Evolutionary conservation across 1,139 yeast genomes (phyloP), one percentile per base, ranked within the genome.

Genomic region (Chernovozyma sophiae-reginae): DNA sequence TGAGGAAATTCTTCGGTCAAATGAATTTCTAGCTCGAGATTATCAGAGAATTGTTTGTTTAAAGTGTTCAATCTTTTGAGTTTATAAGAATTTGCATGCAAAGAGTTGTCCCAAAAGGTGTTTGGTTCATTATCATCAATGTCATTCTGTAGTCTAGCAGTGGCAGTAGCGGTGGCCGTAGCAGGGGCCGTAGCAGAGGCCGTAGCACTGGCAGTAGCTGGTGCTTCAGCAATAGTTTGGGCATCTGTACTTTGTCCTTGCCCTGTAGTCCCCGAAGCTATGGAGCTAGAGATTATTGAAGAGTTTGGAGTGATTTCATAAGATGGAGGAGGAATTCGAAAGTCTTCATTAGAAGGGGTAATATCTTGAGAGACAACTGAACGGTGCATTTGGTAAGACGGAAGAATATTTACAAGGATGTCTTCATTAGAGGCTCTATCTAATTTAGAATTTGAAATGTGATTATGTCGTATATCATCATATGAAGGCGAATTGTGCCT

Each of bases 321-420:
- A 15, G 47, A 45, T 3, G 74, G 74, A 1, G 72, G 72, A 30
- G 53, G 62, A 3, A 53, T 47, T 33, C 62, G 41, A 22, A 52
- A 40, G 36, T 66, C 65, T 36, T 66, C 71, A 2, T 47, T 46
- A 13, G 59, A 52, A 4, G 72, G 71, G 3, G 62, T 58, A 35
- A 66, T 49, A 37, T 55, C 57, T 39, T 63, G 64, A 24, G 70
- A 62, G 26, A 68, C 58, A 1, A 71, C 67, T 15, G 66, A 59
- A 40, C 62, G 63, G 43, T 60, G 65, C 58, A 68, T 62, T 38
- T 66, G 72, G 43, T 68, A 68, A 5, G 72, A 65, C 1, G 74
- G 74, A 22, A 68, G 55, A 32, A 67, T 66, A 41, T 60, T 66
- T 46, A 68, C 47, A 36, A 65, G 49, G 32, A 55, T 55, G 22